Evolutionary conservation across 345 rosid genomes (phyloP).

Genomic region (Eutrema japonicum): DNA sequence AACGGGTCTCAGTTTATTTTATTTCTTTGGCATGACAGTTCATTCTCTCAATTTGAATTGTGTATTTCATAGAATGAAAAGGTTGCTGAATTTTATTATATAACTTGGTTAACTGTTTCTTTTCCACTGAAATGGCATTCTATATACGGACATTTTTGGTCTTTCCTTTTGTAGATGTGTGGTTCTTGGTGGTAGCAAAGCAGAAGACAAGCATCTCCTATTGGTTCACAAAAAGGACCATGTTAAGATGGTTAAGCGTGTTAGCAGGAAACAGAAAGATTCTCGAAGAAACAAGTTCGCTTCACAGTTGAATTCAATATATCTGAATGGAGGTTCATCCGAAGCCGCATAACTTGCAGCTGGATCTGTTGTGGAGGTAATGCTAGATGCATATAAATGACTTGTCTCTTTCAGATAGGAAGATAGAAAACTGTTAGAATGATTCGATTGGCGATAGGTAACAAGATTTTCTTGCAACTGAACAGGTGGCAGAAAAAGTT

Average conservation of each 20-base stretch:
- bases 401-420: slow-evolving; percentile 11
- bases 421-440: not conserved
- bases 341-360: slow-evolving; percentile 88
- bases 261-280: slow-evolving; percentile 66
- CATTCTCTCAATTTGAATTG: not conserved
- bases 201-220: too few species aligned
- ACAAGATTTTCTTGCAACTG: slow-evolving; percentile 14
- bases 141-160: too few species aligned
- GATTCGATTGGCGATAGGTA: not conserved
- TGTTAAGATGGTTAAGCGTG: slow-evolving; percentile 59
- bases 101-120: too few species aligned
- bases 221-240: slow-evolving; percentile 49
- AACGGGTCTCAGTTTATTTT: not conserved
- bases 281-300: slow-evolving; percentile 56
- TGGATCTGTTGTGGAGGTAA: slow-evolving; percentile 85
- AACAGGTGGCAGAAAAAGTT: slow-evolving; percentile 72
- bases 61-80: not conserved
- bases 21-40: not conserved
- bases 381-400: not conserved
- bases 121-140: too few species aligned
- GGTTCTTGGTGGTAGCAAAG: too few species aligned
- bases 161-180: too few species aligned
- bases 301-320: slow-evolving; percentile 64
- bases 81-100: too few species aligned
- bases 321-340: slow-evolving; percentile 80